phyloP scores from a whole-genome alignment of 768 basidiomycete genomes.

The Agaricus sinodeliciosus region DNA sequence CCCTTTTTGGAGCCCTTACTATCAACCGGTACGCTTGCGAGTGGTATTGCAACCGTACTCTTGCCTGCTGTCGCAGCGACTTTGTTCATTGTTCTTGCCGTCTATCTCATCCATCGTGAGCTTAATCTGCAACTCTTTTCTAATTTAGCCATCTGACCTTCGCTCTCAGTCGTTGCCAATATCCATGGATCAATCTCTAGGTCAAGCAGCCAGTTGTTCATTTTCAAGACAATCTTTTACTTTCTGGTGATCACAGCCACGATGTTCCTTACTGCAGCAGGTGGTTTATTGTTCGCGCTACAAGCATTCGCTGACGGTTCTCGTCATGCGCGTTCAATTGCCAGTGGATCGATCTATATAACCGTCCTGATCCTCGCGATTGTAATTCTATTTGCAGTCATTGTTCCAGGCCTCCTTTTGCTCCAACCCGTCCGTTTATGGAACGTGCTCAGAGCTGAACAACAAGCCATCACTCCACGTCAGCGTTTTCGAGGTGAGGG shows the following conservation, averaged over 20 bases:
- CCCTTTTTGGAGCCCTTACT: conserved; percentile 54
- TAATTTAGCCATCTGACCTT: conserved; percentile 10
- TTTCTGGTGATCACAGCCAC: conserved; percentile 45
- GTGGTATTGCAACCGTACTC: conserved; percentile 62
- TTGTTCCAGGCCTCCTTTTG: conserved; percentile 63
- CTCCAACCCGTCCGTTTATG: conserved; percentile 66
- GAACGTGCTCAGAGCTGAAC: conserved; percentile 48
- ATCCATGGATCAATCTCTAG: conserved; percentile 55
- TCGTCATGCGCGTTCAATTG: conserved; percentile 39
- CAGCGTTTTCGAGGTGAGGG: conserved; percentile 70
- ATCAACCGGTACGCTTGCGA: conserved; percentile 39
- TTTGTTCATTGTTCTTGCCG: conserved; percentile 49
- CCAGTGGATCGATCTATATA: conserved; percentile 70
- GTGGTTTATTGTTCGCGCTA: conserved; percentile 63
- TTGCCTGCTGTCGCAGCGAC: conserved; percentile 59
- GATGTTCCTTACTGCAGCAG: conserved; percentile 60
- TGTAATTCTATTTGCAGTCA: conserved; percentile 58
- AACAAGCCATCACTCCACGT: conserved; percentile 62
- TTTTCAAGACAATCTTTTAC: conserved; percentile 61
- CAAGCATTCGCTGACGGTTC: conserved; percentile 42
- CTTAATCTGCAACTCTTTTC: conserved; percentile 5
- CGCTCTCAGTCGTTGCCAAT: conserved; percentile 39
- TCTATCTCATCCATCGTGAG: conserved; percentile 53
- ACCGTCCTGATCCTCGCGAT: conserved; percentile 51
- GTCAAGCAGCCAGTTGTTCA: conserved; percentile 51